phyloP scores from a whole-genome alignment of 2,329 filamentous ascomycete species.

The Pseudonectria buxi region DNA sequence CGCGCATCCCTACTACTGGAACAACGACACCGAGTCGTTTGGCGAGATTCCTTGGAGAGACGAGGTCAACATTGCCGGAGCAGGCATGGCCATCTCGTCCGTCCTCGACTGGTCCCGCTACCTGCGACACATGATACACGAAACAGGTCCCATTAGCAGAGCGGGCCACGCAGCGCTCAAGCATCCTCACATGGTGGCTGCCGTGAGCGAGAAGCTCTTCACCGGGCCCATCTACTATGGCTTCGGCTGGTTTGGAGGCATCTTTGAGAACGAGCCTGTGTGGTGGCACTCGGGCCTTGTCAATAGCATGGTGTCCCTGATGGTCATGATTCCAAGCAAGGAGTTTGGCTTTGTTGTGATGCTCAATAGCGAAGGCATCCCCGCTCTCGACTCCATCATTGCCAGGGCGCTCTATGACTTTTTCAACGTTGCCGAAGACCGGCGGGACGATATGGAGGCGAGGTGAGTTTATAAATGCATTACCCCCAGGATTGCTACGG shows the following conservation, averaged over 20 bases:
- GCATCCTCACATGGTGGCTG: constrained; percentile 14
- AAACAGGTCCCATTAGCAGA: constrained; percentile 20
- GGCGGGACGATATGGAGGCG: constrained; percentile 9
- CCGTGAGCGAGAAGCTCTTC: constrained; percentile 7
- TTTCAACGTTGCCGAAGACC: constrained; percentile 8
- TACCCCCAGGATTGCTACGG: too few species aligned
- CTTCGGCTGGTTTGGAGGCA: constrained; percentile 16
- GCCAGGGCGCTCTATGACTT: constrained; percentile 19
- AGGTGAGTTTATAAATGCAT: constrained; percentile 9
- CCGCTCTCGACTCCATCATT: constrained; percentile 12
- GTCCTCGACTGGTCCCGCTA: constrained; percentile 33
- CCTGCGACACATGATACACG: constrained; percentile 26
- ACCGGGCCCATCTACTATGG: constrained; percentile 14
- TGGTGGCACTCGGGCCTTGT: constrained; percentile 20
- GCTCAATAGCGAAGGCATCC: constrained; percentile 13
- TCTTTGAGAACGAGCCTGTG: constrained; percentile 13
- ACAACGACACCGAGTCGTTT: constrained; percentile 22
- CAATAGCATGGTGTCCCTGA: constrained; percentile 17
- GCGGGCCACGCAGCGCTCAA: constrained; percentile 18
- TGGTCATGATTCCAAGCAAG: constrained; percentile 21
- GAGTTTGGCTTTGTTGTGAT: constrained; percentile 20
- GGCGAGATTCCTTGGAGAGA: constrained; percentile 15
- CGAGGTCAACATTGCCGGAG: constrained; percentile 13
- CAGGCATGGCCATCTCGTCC: constrained; percentile 36
- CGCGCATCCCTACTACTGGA: constrained; percentile 33